Conservation (phyloP, 2,329 filamentous ascomycete genomes). For the Pseudopyrenochaeta lycopersici region DNA sequence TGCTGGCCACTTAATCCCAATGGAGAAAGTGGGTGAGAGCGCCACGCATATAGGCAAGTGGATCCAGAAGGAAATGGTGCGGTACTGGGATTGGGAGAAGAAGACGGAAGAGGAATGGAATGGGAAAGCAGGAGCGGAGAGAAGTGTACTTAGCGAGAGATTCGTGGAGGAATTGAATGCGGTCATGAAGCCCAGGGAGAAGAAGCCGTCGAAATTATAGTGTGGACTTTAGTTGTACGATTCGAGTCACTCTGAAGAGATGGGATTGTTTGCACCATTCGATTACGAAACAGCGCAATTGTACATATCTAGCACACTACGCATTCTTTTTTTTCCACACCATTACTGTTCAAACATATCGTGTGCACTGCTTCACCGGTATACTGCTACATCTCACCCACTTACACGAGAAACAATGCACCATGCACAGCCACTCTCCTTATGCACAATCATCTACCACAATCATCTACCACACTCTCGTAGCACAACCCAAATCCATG, state of each 20-base stretch:
- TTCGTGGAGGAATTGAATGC: conserved; percentile 41
- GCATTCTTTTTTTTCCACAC: no score
- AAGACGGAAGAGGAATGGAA: conserved; percentile 45
- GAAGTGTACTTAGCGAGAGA: conserved; percentile 35
- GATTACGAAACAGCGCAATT: background rate
- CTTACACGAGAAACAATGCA: background rate
- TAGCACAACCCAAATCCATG: background rate
- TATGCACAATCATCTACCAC: background rate
- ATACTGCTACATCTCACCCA: no score
- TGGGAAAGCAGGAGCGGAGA: conserved; percentile 37
- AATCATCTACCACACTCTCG: background rate
- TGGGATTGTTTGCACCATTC: background rate
- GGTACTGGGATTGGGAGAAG: conserved; percentile 48
- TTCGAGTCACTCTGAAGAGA: background rate
- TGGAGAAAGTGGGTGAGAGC: conserved; percentile 76
- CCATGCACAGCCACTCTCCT: background rate
- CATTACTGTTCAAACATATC: no score
- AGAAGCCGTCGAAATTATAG: conserved; percentile 35
- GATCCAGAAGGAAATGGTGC: conserved; percentile 48
- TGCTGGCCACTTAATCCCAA: conserved; percentile 81
- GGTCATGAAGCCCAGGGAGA: conserved; percentile 23
- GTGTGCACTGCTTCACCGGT: no score
- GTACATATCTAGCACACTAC: background rate
- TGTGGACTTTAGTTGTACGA: background rate
- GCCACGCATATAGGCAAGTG: conserved; percentile 62